Conservation (phyloP, 176 grass and related monocot species). For the Triticum dicoccoides region DNA sequence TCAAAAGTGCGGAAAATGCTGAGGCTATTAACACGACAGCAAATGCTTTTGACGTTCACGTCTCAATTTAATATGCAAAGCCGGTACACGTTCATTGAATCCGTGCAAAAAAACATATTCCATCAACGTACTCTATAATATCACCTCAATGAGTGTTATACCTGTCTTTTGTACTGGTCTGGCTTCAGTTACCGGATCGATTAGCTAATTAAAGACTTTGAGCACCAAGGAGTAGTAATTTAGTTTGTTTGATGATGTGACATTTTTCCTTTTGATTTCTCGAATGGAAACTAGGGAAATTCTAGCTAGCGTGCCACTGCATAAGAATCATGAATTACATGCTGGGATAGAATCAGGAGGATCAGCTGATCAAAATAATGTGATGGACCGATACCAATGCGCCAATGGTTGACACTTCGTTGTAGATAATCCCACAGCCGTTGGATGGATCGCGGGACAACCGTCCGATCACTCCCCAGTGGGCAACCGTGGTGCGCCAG, state of each 20-base stretch:
- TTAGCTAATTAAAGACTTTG: not conserved
- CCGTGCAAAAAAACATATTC: conserved; percentile 1
- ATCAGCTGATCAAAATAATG: not conserved
- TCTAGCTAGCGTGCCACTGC: not conserved
- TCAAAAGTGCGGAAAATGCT: conserved; percentile 10
- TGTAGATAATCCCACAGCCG: not conserved
- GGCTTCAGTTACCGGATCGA: conserved; percentile 10
- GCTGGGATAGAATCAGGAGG: not conserved
- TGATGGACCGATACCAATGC: not conserved
- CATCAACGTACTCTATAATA: conserved; percentile 21
- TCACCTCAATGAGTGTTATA: conserved; percentile 27
- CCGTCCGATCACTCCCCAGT: too few species aligned
- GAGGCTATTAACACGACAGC: conserved; percentile 2
- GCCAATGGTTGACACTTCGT: not conserved
- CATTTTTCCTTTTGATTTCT: not conserved
- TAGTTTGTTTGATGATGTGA: not conserved
- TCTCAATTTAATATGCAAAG: conserved; percentile 29
- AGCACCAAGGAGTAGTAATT: not conserved
- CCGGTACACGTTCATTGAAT: conserved; percentile 38
- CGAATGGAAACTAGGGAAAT: not conserved
- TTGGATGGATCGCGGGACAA: too few species aligned
- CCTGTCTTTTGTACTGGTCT: conserved; percentile 5
- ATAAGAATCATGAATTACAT: not conserved
- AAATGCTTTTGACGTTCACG: conserved; percentile 30
- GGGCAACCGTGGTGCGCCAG: too few species aligned